Evolutionary conservation across 2,329 filamentous ascomycete species (phyloP).

Genomic region (Xylariaceae sp.): DNA sequence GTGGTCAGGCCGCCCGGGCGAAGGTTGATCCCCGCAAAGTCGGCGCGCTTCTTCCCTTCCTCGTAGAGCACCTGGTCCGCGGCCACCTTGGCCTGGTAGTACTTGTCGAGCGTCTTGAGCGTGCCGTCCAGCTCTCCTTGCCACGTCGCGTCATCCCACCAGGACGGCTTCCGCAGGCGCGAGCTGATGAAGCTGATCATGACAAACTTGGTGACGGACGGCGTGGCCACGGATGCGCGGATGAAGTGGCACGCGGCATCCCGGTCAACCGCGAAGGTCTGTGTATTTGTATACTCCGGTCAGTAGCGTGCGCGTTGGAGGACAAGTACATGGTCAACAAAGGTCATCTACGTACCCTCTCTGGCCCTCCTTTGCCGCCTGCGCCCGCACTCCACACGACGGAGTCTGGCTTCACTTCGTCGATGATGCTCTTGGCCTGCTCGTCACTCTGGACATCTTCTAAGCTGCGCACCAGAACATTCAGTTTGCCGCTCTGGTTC

Average conservation of each 20-base stretch:
- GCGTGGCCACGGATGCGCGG: slow-evolving; percentile 50
- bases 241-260: slow-evolving; percentile 62
- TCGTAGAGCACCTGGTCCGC: slow-evolving; percentile 55
- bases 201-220: slow-evolving; percentile 56
- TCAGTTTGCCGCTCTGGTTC: slow-evolving; percentile 58
- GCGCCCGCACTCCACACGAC: slow-evolving; percentile 66
- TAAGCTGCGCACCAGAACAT: slow-evolving; percentile 66
- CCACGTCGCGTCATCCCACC: slow-evolving; percentile 50
- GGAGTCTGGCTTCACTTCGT: slow-evolving; percentile 58
- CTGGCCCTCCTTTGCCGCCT: slow-evolving; percentile 54
- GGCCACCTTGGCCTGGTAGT: slow-evolving; percentile 57
- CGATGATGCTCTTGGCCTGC: slow-evolving; percentile 59
- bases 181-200: slow-evolving; percentile 59
- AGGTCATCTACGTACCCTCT: slow-evolving; percentile 32
- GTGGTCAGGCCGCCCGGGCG: slow-evolving; percentile 48
- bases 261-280: slow-evolving; percentile 31
- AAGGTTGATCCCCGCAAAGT: slow-evolving; percentile 47
- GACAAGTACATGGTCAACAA: no score
- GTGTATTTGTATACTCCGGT: background rate
- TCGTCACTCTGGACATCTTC: slow-evolving; percentile 63
- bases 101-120: slow-evolving; percentile 41
- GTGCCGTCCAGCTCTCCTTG: slow-evolving; percentile 35
- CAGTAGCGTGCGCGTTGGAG: no score
- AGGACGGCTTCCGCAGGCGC: slow-evolving; percentile 46
- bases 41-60: slow-evolving; percentile 35